Evolutionary conservation across 2,329 filamentous ascomycete species (phyloP), one percentile per base, ranked within the genome.

Genomic region (Falciphora oryzae): DNA sequence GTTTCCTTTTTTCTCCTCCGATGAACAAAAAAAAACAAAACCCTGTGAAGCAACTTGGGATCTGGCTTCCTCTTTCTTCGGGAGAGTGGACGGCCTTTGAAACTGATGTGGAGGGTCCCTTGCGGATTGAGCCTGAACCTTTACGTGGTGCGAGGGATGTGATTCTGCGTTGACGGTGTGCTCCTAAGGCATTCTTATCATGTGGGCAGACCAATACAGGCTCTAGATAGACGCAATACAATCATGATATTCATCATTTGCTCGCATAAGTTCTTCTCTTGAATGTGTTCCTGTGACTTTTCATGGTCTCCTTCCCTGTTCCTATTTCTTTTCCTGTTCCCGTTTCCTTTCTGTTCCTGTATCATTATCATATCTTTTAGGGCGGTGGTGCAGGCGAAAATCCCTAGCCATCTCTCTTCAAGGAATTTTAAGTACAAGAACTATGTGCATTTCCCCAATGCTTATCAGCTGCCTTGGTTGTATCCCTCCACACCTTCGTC

Each of bases 141-240:
- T 63, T 63, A 59, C 62, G 62, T 53, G 62, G 62, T 63, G 62
- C 62, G 27, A 59, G 62, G 62, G 62, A 63, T 63, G 44, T 53
- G 44, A 53, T 53, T 44, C 44, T 11, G 22, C 22, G 18, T 53
- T n/a, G 44, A 11, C 10, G 44, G 44, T 13, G 6, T 53, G 44
- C 6, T 6, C 4, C n/a, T 22, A 16, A 35, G 44, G 22, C 44
- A 53, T n/a, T n/a, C 1, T 2, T 7, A 53, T 13, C 2, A 53
- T 22, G 44, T 7, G 44, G 44, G 10, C 44, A 53, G 44, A 53
- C 44, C 44, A 53, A 53, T 53, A n/a, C 44, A 53, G 44, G 44
- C 44, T 53, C 16, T 53, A 8, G 18, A 53, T 53, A 53, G 18
- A 44, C 16, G 44, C 44, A n/a, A 53, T 53, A 53, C 44, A n/a